Evolutionary conservation across 495 filamentous ascomycete species (phyloP).

Genomic region (Symbiotaphrina buchneri): DNA sequence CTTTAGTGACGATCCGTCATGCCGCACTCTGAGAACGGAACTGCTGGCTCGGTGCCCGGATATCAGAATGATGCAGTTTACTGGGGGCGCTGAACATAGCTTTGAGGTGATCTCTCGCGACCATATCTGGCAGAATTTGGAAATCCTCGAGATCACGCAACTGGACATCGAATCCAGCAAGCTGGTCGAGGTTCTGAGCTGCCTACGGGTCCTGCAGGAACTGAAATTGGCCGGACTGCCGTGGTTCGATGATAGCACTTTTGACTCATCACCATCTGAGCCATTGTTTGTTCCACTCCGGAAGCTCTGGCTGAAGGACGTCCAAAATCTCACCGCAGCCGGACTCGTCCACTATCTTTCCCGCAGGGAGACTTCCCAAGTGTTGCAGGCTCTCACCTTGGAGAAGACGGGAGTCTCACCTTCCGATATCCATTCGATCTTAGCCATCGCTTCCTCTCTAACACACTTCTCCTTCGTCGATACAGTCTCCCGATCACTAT

Average conservation of each 20-base stretch:
- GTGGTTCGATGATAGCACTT: slow-evolving; percentile 53
- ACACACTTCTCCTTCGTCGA: slow-evolving; percentile 40
- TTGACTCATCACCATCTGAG: slow-evolving; percentile 35
- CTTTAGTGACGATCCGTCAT: slow-evolving; percentile 55
- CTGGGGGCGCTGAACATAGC: slow-evolving; percentile 51
- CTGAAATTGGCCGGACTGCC: slow-evolving; percentile 46
- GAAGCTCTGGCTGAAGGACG: slow-evolving; percentile 42
- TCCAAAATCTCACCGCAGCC: slow-evolving; percentile 41
- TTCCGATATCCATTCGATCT: slow-evolving; percentile 34
- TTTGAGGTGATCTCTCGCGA: slow-evolving; percentile 43
- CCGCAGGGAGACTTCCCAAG: slow-evolving; percentile 18
- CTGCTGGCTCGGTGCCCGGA: slow-evolving; percentile 63
- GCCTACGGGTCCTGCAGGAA: slow-evolving; percentile 40
- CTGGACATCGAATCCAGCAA: slow-evolving; percentile 50
- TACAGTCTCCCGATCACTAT: slow-evolving; percentile 41
- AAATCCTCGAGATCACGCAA: slow-evolving; percentile 52
- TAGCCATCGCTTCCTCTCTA: slow-evolving; percentile 38
- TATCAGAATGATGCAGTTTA: slow-evolving; percentile 73
- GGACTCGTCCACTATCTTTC: slow-evolving; percentile 46
- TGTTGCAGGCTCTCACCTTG: slow-evolving; percentile 37
- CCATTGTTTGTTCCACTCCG: slow-evolving; percentile 38
- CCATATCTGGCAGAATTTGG: slow-evolving; percentile 52
- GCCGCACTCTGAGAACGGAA: slow-evolving; percentile 55
- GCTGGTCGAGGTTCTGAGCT: slow-evolving; percentile 45
- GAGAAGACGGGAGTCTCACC: slow-evolving; percentile 42